Percentiles rank a stretch among this genome's conserved stretches.
These are phyloP conservation scores for Collybia nuda DNA, from an alignment of 768 basidiomycete genomes.

Conservation along the genomic window DNA sequence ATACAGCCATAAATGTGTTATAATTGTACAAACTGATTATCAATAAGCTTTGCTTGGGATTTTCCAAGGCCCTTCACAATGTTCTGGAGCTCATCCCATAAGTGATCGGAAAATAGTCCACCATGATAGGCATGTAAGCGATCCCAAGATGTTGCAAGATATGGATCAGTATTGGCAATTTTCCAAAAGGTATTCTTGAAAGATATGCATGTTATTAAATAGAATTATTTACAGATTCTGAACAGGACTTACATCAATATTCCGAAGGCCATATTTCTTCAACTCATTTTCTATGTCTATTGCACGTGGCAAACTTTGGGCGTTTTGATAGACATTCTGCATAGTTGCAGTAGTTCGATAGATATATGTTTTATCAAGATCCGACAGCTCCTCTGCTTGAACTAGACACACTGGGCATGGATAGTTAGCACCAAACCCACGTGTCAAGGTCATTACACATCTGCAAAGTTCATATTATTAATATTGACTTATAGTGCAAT, in stretches of 20 bases:
- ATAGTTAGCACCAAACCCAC: conserved; percentile 15
- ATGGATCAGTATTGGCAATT: conserved; percentile 20
- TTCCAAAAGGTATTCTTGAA: conserved; percentile 28
- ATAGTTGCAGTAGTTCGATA: too few relatives aligned
- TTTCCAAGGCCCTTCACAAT: background rate
- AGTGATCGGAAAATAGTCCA: conserved; percentile 25
- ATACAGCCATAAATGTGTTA: too few relatives aligned
- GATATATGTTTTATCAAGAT: background rate
- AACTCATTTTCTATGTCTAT: too few relatives aligned
- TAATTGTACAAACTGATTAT: too few relatives aligned
- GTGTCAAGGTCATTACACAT: conserved; percentile 26
- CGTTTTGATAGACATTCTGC: too few relatives aligned
- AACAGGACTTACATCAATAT: background rate
- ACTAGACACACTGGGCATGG: conserved; percentile 19
- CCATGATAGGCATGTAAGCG: conserved; percentile 19
- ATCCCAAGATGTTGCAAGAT: conserved; percentile 25
- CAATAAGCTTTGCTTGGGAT: too few relatives aligned
- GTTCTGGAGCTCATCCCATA: conserved; percentile 18
- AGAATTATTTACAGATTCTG: background rate
- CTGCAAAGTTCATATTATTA: conserved; percentile 13
- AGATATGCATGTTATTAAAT: background rate
- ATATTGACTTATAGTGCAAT: background rate
- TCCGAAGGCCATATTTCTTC: conserved; percentile 1
- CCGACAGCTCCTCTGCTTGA: too few relatives aligned
- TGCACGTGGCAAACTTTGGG: background rate